phyloP scores from a whole-genome alignment of 768 basidiomycete species.

The Neoboletus subvelutipes region DNA sequence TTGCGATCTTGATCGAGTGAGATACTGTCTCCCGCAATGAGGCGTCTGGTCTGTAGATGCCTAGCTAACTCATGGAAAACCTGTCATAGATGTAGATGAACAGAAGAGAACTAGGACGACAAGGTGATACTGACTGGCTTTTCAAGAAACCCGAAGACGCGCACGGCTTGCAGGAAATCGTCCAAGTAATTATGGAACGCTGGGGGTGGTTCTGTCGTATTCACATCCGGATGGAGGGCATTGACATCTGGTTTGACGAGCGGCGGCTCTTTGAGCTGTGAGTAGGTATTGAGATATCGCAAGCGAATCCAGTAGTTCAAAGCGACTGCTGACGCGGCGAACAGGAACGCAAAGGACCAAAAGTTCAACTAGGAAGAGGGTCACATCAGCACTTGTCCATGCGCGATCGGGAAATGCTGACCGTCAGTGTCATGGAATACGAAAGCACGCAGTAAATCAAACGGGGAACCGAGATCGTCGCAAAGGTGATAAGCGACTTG shows the following conservation, averaged over 20 bases:
- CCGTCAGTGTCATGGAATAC: constrained; percentile 88
- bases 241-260: constrained; percentile 80
- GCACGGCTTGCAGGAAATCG: constrained; percentile 93
- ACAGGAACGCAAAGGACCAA: constrained; percentile 83
- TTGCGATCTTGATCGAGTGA: constrained; percentile 89
- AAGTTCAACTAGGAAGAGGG: constrained; percentile 69
- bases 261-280: constrained; percentile 76
- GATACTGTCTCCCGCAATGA: constrained; percentile 94
- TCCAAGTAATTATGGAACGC: constrained; percentile 96
- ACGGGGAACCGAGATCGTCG: constrained; percentile 80
- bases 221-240: constrained; percentile 90
- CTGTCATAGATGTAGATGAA: constrained; percentile 36
- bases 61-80: constrained; percentile 97
- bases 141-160: constrained; percentile 95
- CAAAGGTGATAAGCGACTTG: constrained; percentile 70
- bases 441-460: constrained; percentile 76
- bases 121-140: constrained; percentile 68
- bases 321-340: constrained; percentile 61
- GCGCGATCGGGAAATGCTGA: constrained; percentile 34
- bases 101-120: neutral
- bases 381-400: neutral
- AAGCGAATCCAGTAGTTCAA: constrained; percentile 85
- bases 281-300: constrained; percentile 74
- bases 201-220: constrained; percentile 66
- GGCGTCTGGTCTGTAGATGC: constrained; percentile 91